Conservation (phyloP, 2,329 filamentous ascomycete genomes). For the Catunica adiposa region DNA sequence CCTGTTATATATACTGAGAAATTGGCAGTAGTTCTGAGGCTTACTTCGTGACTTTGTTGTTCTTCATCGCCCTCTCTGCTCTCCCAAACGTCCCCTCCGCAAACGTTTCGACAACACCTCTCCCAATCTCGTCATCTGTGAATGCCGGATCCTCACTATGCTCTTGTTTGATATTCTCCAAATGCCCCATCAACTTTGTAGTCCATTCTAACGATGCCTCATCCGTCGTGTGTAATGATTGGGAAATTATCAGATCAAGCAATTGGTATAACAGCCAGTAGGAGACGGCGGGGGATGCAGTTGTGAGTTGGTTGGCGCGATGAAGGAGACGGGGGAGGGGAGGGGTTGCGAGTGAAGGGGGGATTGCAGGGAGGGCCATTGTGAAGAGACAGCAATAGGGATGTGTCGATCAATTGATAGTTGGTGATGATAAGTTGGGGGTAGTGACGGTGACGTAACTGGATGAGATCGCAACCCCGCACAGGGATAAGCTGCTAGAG, state of each 20-base stretch:
- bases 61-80: constrained; percentile 65
- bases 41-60: constrained; percentile 68
- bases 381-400: neutral
- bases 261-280: constrained; percentile 97
- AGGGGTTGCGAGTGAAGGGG: neutral
- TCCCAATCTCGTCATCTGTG: constrained; percentile 67
- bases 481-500: neutral
- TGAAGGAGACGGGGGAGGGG: constrained; percentile 61
- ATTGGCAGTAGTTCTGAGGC: too few species aligned
- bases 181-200: constrained; percentile 70
- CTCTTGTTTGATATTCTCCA: constrained; percentile 64
- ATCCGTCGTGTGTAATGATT: constrained; percentile 61
- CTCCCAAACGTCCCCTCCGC: constrained; percentile 73
- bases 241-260: constrained; percentile 76
- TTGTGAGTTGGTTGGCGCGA: constrained; percentile 69
- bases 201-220: constrained; percentile 69
- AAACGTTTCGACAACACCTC: constrained; percentile 90
- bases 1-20: neutral
- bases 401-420: neutral
- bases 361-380: neutral
- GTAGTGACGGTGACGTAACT: too few species aligned
- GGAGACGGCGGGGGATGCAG: constrained; percentile 68
- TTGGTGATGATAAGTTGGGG: neutral
- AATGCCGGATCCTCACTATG: constrained; percentile 69
- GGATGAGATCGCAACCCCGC: too few species aligned